These are phyloP conservation scores for Colletotrichum sp. DNA, from an alignment of 2,329 filamentous ascomycete species.

Conservation along the genomic window DNA sequence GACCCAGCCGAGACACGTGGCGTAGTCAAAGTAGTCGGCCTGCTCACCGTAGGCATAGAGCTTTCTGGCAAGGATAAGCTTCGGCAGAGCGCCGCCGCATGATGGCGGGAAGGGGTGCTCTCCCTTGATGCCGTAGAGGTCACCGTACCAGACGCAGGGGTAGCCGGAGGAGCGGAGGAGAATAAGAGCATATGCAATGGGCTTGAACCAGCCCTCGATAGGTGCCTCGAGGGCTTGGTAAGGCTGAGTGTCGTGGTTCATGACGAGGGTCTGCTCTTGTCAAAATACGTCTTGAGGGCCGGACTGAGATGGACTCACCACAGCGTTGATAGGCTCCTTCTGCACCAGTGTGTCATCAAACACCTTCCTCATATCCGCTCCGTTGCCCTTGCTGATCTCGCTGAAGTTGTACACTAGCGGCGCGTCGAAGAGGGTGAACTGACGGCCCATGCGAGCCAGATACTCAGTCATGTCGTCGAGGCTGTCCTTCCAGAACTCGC, in stretches of 20 bases:
- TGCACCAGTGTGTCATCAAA: conserved; percentile 66
- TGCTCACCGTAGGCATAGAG: conserved; percentile 72
- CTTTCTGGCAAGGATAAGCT: conserved; percentile 66
- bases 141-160: conserved; percentile 75
- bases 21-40: conserved; percentile 65
- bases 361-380: conserved; percentile 66
- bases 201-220: conserved; percentile 72
- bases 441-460: conserved; percentile 53
- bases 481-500: conserved; percentile 45
- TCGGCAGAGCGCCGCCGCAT: conserved; percentile 59
- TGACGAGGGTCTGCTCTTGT: conserved; percentile 62
- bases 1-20: conserved; percentile 69
- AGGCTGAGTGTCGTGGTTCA: conserved; percentile 71
- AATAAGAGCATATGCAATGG: conserved; percentile 74
- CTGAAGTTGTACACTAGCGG: conserved; percentile 74
- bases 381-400: conserved; percentile 57
- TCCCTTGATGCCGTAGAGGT: conserved; percentile 66
- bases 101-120: conserved; percentile 53
- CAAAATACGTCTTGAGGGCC: background rate
- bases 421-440: conserved; percentile 69
- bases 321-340: conserved; percentile 37
- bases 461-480: conserved; percentile 37
- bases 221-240: conserved; percentile 53
- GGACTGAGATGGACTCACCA: conserved; percentile 24
- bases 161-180: conserved; percentile 67